Evolutionary conservation across 495 filamentous ascomycete genomes (phyloP), one percentile per base, ranked within the genome.

Genomic region (Trichoderma asperelloides): DNA sequence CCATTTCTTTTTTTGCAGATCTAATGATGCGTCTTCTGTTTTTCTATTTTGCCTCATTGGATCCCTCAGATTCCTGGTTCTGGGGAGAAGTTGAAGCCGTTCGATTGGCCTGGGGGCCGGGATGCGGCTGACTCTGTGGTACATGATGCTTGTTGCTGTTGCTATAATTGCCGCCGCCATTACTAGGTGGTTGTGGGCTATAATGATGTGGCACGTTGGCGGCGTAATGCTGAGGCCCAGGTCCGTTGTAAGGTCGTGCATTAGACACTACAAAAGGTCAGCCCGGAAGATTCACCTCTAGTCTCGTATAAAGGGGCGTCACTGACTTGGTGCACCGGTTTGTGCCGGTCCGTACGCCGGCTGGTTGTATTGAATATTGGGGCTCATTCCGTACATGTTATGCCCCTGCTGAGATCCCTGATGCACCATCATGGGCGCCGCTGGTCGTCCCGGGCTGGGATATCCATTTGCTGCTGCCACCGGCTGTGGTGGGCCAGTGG

Each of bases 371-470:
- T 86, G 86, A 70, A 86, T 81, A 27, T 80, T 85, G 39, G 87
- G 87, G 66, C 84, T 84, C 86, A 90, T 88, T 64, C 84, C 79
- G 69, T 84, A 91, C 73, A 90, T 84, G 63, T 83, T 80, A 65
- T 92, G 89, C 18, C 89, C 89, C 69, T 89, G 87, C 69, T 91
- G 89, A 25, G 89, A 92, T 64, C 88, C 88, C 74, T 86, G 83
- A 51, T 78, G 80, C 33, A 74, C 81, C 85, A 91, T 91, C 90
- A 94, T 93, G 79, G 93, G 88, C 2, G 90, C 91, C 0, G 89
- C 85, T 30, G 85, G 85, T 23, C 91, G 84, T 64, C 90, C 86
- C 0, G 91, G 91, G 72, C 90, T 94, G n/a, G 91, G 89, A 76
- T 89, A 96, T 21, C 91, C 90, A 71, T 87, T 93, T 3, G 88